These are phyloP conservation scores for Citrullus colocynthis DNA, from an alignment of 306 rosid genomes.

Conservation along the genomic window DNA sequence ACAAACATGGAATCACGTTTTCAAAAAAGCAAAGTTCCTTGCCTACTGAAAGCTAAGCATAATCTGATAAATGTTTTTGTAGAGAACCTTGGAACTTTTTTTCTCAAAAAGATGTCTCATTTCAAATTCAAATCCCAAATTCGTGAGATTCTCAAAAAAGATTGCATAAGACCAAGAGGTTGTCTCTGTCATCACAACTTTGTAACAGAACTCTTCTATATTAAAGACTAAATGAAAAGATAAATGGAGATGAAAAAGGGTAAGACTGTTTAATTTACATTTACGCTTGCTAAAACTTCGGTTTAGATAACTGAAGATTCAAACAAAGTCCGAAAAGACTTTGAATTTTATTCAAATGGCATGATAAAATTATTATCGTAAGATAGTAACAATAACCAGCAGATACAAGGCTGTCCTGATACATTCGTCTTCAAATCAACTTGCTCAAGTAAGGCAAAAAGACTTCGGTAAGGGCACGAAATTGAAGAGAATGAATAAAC, in stretches of 20 bases:
- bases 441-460: not conserved
- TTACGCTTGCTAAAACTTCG: not conserved
- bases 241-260: not conserved
- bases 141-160: not conserved
- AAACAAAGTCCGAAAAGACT: not conserved
- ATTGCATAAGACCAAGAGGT: not conserved
- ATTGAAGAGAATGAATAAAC: not conserved
- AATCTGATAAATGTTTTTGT: not conserved
- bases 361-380: not conserved
- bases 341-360: not conserved
- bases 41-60: not conserved
- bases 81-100: not conserved
- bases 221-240: not conserved
- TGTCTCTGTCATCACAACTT: not conserved
- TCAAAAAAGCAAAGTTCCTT: not conserved
- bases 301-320: not conserved
- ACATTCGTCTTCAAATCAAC: not conserved
- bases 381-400: not conserved
- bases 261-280: not conserved
- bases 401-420: not conserved
- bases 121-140: not conserved
- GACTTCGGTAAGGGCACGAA: not conserved
- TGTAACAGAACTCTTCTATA: not conserved
- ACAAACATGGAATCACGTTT: conserved; percentile 2
- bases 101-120: not conserved